Percentiles rank a stretch among this genome's conserved stretches.
phyloP scores from a whole-genome alignment of 2,329 filamentous ascomycete species.

The Epichloe uncinata region DNA sequence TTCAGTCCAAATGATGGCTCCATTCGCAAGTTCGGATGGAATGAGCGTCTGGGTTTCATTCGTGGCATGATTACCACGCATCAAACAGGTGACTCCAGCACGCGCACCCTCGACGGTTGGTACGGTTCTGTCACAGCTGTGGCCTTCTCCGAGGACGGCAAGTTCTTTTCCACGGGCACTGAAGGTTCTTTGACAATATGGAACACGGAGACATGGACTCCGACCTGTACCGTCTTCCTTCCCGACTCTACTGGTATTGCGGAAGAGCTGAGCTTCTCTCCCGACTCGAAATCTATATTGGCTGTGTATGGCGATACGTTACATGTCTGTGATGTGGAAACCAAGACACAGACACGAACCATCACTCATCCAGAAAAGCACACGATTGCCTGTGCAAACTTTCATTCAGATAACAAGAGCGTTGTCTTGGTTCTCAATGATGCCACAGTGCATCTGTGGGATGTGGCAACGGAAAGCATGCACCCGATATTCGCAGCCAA shows the following conservation, averaged over 20 bases:
- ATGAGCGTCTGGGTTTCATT: constrained; percentile 10
- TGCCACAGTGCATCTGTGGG: constrained; percentile 6
- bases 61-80: constrained; percentile 5
- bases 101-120: constrained; percentile 5
- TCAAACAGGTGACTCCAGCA: constrained; percentile 6
- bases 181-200: constrained; percentile 6
- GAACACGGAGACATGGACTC: constrained; percentile 1
- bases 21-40: constrained; percentile 8
- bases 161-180: constrained; percentile 4
- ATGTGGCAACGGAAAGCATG: constrained; percentile 1
- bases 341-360: background rate
- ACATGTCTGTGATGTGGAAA: constrained; percentile 6
- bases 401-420: constrained; percentile 4
- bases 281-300: constrained; percentile 5
- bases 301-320: constrained; percentile 6
- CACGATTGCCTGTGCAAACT: constrained; percentile 7
- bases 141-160: constrained; percentile 7
- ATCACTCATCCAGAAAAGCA: constrained; percentile 4
- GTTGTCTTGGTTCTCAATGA: constrained; percentile 6
- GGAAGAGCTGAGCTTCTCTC: constrained; percentile 7
- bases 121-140: constrained; percentile 6
- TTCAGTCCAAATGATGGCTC: constrained; percentile 17
- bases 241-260: constrained; percentile 5
- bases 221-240: constrained; percentile 5
- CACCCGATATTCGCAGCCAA: constrained; percentile 6